Base-by-base conservation (phyloP, 805 yeast species). In the Kuraishia ogatae region DNA sequence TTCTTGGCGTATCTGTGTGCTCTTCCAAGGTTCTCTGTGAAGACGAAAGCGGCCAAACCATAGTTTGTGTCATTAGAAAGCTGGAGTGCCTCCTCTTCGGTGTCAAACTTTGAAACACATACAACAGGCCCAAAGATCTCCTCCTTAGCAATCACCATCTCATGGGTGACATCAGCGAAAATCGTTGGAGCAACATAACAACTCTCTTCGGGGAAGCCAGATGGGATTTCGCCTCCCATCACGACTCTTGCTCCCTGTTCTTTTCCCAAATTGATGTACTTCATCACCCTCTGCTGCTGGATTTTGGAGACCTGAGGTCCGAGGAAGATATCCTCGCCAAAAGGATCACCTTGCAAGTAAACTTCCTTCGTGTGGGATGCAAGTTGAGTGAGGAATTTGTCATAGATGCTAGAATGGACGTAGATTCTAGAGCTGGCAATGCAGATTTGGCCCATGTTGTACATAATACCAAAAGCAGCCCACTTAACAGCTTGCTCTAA, bases 101-200 rank as follows among this genome's bases (percentile, higher is more conserved):
- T 79, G 63, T 72, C 72, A 72, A 87, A 87, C 70, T 84, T 86
- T 60, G 84, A 72, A 56, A 84, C 76, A 22, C 88, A 77, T 52
- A 85, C 87, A 56, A 87, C 91, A 47, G 94, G 94, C 53, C 94
- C 94, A 60, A 87, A 87, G 61, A 87, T 86, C 71, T 87, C 94
- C 64, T 87, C 92, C 63, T 71, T 79, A 58, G 81, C 82, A 62
- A 87, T 82, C 59, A 72, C 70, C 83, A 83, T 82, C 61, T 79
- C 78, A 68, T 83, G 85, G 3, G 71, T 75, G 59, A 85, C 88
- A 64, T 84, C 87, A 60, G 82, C 80, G 69, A 87, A 87, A 53
- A 87, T 76, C 50, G 91, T 84, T 66, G 94, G 94, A 66, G 78
- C 71, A 61, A 85, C 72, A 66, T 82, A 87, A 73, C 74, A 85